Percentiles rank a stretch among this genome's conserved stretches.
These are phyloP conservation scores for Drechslerella stenobrocha DNA, from an alignment of 2,329 filamentous ascomycete genomes.

Conservation along the genomic window DNA sequence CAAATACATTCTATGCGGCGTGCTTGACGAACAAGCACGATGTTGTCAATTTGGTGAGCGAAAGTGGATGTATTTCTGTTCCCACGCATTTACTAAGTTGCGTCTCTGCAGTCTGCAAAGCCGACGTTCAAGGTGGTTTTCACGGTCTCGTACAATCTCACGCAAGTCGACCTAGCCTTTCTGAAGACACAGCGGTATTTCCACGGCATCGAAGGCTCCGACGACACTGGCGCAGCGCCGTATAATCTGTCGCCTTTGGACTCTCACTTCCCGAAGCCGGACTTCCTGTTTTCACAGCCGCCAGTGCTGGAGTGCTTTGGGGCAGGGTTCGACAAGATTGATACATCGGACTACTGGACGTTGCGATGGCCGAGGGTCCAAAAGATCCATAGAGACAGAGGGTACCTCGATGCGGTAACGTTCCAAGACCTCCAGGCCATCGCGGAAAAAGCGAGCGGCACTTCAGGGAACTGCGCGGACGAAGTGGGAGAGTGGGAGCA, in stretches of 20 bases:
- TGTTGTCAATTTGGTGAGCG: slow-evolving; percentile 54
- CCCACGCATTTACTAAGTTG: too few species aligned
- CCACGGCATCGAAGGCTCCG: slow-evolving; percentile 53
- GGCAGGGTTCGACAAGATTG: slow-evolving; percentile 74
- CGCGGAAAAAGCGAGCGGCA: slow-evolving; percentile 63
- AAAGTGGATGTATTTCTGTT: neutral
- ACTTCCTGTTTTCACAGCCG: slow-evolving; percentile 65
- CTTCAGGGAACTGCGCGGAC: slow-evolving; percentile 62
- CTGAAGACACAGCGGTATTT: slow-evolving; percentile 58
- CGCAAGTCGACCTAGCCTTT: slow-evolving; percentile 57
- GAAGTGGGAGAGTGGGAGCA: slow-evolving; percentile 67
- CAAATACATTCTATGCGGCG: slow-evolving; percentile 68
- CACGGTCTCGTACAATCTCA: slow-evolving; percentile 57
- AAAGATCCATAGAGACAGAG: slow-evolving; percentile 77
- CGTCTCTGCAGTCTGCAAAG: slow-evolving; percentile 49
- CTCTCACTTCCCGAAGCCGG: slow-evolving; percentile 23
- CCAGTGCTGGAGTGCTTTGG: slow-evolving; percentile 79
- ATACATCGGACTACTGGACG: slow-evolving; percentile 71
- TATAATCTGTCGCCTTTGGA: slow-evolving; percentile 12
- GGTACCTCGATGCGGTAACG: slow-evolving; percentile 68
- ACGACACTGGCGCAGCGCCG: slow-evolving; percentile 11
- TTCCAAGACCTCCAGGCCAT: slow-evolving; percentile 71
- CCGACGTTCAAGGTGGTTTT: slow-evolving; percentile 54
- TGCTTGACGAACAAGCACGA: slow-evolving; percentile 71
- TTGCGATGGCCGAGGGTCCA: slow-evolving; percentile 74